Conservation (phyloP, 2,329 filamentous ascomycete species). For the Tolypocladium amazonense region DNA sequence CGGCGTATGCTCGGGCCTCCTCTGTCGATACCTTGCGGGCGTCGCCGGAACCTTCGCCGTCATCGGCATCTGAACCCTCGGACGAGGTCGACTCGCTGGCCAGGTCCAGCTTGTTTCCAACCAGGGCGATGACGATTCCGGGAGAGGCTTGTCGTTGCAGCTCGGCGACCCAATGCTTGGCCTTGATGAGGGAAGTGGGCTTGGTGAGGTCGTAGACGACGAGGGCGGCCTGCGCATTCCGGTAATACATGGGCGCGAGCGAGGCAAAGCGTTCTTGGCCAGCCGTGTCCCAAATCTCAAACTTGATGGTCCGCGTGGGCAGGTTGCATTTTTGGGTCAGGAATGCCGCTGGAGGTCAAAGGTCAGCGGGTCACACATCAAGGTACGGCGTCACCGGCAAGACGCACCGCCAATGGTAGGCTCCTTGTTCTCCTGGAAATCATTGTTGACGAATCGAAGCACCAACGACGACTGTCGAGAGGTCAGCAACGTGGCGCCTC, state of each 20-base stretch:
- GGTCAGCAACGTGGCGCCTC: slow-evolving; percentile 8
- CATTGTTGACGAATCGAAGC: slow-evolving; percentile 97
- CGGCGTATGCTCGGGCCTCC: slow-evolving; percentile 85
- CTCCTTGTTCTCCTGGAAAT: slow-evolving; percentile 99
- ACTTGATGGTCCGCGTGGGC: slow-evolving; percentile 82
- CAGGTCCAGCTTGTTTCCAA: slow-evolving; percentile 94
- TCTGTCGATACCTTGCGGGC: slow-evolving; percentile 83
- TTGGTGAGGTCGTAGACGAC: slow-evolving; percentile 99
- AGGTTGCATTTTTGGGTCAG: slow-evolving; percentile 98
- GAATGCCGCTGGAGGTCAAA: slow-evolving; percentile 65
- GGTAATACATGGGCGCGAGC: slow-evolving; percentile 98
- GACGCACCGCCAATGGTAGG: slow-evolving; percentile 89
- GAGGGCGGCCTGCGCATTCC: slow-evolving; percentile 93
- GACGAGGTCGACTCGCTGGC: slow-evolving; percentile 47
- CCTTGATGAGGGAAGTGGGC: slow-evolving; percentile 87
- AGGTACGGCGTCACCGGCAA: slow-evolving; percentile 5
- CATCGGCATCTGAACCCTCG: slow-evolving; percentile 40
- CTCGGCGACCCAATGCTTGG: slow-evolving; percentile 97
- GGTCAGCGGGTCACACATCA: neutral
- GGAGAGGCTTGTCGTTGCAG: slow-evolving; percentile 92
- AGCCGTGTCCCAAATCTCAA: slow-evolving; percentile 97
- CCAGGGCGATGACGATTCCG: slow-evolving; percentile 92
- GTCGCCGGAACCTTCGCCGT: slow-evolving; percentile 55
- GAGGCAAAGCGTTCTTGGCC: slow-evolving; percentile 96
- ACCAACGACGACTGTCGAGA: slow-evolving; percentile 77